Base-by-base conservation (phyloP, 768 basidiomycete species). In the Cytidiella melzeri region DNA sequence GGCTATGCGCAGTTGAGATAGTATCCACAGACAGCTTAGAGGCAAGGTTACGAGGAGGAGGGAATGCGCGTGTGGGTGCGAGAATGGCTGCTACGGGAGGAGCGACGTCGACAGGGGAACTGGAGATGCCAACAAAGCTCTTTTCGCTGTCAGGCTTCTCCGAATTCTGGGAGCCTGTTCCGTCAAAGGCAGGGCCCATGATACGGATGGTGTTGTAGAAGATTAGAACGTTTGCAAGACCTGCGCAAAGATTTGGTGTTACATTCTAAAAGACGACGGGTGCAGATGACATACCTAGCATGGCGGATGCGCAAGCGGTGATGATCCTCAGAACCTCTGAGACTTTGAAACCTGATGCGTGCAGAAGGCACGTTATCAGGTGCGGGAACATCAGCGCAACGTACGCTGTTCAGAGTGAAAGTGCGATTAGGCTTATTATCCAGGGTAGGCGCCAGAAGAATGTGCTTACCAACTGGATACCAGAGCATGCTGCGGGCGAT, bases 401-500 rank as follows among this genome's bases (percentile, higher is more conserved):
- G 60, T 84, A 88, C 7, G 76, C 86, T 85, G 56, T 10, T n/a
- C n/a, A n/a, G n/a, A n/a, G n/a, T n/a, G n/a, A 25, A 23, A 27
- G 15, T 3, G 30, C 9, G 3, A 23, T 23, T 25, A 18, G 23
- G 30, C 30, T 34, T 7, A 34, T 7, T 34, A 24, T 38, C 15
- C 25, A 11, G 37, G 10, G 11, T 5, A 27, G 28, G 54, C 4
- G 24, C 10, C 7, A 37, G n/a, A 15, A 27, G 11, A 46, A n/a
- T 15, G 1, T 41, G 57, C 75, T 63, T 51, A 83, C 82, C 77
- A 45, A 80, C 58, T 19, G 81, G 81, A 59, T 77, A 82, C 87
- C 83, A 88, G 40, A 87, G 68, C 82, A 87, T 83, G 49, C 76
- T 80, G 52, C 75, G 70, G 23, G 81, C 75, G 45, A 90, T 72